These are phyloP conservation scores for Serendipita sp. DNA, from an alignment of 768 basidiomycete genomes.

Conservation along the genomic window DNA sequence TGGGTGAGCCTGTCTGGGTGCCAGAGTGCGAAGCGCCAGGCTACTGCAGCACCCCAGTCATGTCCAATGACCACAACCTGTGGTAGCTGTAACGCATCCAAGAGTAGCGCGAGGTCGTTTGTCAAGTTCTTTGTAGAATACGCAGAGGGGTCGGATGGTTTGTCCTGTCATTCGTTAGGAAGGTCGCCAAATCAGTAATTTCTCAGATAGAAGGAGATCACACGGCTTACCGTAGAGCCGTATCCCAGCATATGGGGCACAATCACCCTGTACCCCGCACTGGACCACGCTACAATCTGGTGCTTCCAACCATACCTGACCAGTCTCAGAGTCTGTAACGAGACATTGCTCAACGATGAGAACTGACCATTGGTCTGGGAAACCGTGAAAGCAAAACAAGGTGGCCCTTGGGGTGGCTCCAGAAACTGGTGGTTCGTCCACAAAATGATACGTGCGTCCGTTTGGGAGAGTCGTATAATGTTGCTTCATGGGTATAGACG, in stretches of 20 bases:
- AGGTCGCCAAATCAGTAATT: background rate
- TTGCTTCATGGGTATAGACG: background rate
- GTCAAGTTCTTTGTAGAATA: conserved; percentile 47
- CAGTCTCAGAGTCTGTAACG: background rate
- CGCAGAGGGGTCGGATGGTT: conserved; percentile 34
- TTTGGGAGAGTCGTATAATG: background rate
- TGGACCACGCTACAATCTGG: conserved; percentile 57
- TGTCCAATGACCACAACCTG: conserved; percentile 60
- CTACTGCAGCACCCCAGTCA: conserved; percentile 62
- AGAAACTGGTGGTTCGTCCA: conserved; percentile 15
- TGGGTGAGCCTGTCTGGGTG: conserved; percentile 46
- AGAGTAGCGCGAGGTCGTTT: conserved; percentile 46
- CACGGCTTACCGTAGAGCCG: conserved; percentile 29
- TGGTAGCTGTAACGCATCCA: conserved; percentile 37
- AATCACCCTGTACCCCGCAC: conserved; percentile 45
- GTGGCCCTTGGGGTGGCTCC: conserved; percentile 30
- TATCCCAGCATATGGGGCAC: conserved; percentile 39
- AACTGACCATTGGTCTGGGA: conserved; percentile 44
- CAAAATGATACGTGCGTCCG: background rate
- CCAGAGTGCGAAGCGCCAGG: conserved; percentile 55
- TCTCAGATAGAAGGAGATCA: background rate
- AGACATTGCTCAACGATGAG: background rate
- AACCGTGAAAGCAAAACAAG: conserved; percentile 63
- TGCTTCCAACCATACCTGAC: conserved; percentile 58
- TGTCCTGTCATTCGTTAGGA: conserved; percentile 22